phyloP scores from a whole-genome alignment of 257 asterid species.

The Solanum lycopersicoides region DNA sequence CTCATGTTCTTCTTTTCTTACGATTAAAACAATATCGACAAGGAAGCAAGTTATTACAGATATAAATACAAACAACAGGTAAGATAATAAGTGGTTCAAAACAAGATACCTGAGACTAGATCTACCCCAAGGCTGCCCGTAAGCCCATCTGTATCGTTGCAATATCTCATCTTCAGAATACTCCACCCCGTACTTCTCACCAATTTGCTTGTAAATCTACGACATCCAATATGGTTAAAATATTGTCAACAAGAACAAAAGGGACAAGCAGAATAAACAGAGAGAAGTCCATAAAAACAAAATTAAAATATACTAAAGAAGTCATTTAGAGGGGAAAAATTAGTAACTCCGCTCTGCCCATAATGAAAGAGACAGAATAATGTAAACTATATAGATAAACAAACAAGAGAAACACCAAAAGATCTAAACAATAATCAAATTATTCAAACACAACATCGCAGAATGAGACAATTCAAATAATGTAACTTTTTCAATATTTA shows the following conservation, averaged over 20 bases:
- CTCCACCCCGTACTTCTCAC: constrained; percentile 89
- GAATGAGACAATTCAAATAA: background rate
- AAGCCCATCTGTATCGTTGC: constrained; percentile 80
- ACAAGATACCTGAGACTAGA: constrained; percentile 77
- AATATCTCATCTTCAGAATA: constrained; percentile 83
- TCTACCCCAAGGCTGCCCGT: constrained; percentile 94
- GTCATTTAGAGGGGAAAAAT: background rate
- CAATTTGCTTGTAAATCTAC: constrained; percentile 83
- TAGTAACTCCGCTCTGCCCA: background rate
- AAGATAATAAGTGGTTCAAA: background rate
- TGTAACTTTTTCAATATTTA: background rate
- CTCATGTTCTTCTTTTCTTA: background rate
- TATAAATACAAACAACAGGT: background rate
- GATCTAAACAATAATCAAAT: background rate
- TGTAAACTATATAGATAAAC: no score
- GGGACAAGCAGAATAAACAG: background rate
- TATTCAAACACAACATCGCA: background rate
- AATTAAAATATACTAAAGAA: background rate
- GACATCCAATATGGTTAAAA: background rate
- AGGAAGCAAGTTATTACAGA: background rate
- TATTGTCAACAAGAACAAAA: background rate
- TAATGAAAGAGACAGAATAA: background rate
- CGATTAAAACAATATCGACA: background rate
- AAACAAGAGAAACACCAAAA: background rate
- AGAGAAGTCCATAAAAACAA: background rate